phyloP scores from a whole-genome alignment of 2,329 filamentous ascomycete genomes.

The Elsinoe perseae region DNA sequence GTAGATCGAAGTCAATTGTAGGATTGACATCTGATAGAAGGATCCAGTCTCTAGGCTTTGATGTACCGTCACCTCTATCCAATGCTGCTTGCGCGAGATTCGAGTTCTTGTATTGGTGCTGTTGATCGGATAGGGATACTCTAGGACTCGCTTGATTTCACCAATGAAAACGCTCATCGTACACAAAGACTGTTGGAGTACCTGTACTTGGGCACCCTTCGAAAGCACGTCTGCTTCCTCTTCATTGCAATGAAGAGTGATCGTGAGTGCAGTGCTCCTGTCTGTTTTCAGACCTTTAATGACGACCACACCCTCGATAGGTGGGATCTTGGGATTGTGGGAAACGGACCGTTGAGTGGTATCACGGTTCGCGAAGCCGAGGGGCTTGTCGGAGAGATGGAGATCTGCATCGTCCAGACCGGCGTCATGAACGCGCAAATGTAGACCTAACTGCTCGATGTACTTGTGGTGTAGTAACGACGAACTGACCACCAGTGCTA shows the following conservation, averaged over 20 bases:
- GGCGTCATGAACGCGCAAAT: background rate
- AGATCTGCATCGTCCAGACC: slow-evolving; percentile 7
- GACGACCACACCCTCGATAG: background rate
- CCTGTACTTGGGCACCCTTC: background rate
- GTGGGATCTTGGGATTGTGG: background rate
- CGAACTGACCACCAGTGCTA: slow-evolving; percentile 22
- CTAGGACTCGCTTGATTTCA: background rate
- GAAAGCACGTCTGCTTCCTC: background rate
- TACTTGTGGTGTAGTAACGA: slow-evolving; percentile 16
- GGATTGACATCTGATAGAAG: slow-evolving; percentile 14
- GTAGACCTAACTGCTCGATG: background rate
- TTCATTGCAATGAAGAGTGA: background rate
- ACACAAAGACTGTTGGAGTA: slow-evolving; percentile 8
- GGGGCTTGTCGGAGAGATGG: slow-evolving; percentile 13
- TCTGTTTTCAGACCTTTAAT: background rate
- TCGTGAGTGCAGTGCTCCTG: background rate
- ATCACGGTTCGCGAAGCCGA: slow-evolving; percentile 19
- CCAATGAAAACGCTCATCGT: background rate
- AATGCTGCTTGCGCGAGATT: slow-evolving; percentile 29
- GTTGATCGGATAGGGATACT: slow-evolving; percentile 23
- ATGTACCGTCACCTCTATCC: slow-evolving; percentile 28
- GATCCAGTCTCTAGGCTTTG: slow-evolving; percentile 21
- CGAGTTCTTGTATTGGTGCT: slow-evolving; percentile 21
- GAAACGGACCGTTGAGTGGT: background rate
- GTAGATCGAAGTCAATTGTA: slow-evolving; percentile 2